These are phyloP conservation scores for Pythium aphanidermatum DNA, from an alignment of 352 stramenopile genomes.

Conservation along the genomic window DNA sequence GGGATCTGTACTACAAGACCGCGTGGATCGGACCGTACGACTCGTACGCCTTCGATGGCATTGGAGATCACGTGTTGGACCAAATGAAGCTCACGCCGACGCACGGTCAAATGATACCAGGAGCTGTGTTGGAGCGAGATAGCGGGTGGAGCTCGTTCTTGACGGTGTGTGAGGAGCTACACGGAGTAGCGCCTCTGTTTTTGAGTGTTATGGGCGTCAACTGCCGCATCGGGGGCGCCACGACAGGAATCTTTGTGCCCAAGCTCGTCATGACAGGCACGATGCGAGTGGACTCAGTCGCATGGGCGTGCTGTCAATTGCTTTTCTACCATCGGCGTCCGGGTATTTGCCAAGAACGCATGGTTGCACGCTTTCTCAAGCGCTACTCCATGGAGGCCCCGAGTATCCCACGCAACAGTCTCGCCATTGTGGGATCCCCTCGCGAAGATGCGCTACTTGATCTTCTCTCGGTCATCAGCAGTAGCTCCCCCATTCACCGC, in stretches of 20 bases:
- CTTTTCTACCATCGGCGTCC: constrained; percentile 4
- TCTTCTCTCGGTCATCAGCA: constrained; percentile 3
- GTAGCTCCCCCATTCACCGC: neutral
- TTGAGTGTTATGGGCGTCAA: constrained; percentile 7
- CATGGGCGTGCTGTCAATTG: constrained; percentile 13
- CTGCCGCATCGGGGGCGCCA: neutral
- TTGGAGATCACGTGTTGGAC: constrained; percentile 3
- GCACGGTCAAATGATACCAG: neutral
- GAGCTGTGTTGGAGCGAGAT: neutral
- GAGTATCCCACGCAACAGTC: neutral
- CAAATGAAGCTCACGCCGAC: neutral
- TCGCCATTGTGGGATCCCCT: neutral
- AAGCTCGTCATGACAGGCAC: constrained; percentile 6
- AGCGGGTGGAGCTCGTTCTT: constrained; percentile 12
- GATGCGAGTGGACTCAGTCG: constrained; percentile 10
- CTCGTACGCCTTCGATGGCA: constrained; percentile 1
- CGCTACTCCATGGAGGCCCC: constrained; percentile 5
- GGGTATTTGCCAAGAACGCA: constrained; percentile 1
- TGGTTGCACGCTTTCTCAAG: constrained; percentile 5
- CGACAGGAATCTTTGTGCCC: neutral
- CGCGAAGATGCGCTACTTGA: constrained; percentile 6
- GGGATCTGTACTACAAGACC: constrained; percentile 14
- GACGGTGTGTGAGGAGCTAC: neutral
- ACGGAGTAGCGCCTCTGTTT: constrained; percentile 1
- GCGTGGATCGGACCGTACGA: constrained; percentile 11